Evolutionary conservation across 2,329 filamentous ascomycete species (phyloP).

Genomic region (Chalara sp.): DNA sequence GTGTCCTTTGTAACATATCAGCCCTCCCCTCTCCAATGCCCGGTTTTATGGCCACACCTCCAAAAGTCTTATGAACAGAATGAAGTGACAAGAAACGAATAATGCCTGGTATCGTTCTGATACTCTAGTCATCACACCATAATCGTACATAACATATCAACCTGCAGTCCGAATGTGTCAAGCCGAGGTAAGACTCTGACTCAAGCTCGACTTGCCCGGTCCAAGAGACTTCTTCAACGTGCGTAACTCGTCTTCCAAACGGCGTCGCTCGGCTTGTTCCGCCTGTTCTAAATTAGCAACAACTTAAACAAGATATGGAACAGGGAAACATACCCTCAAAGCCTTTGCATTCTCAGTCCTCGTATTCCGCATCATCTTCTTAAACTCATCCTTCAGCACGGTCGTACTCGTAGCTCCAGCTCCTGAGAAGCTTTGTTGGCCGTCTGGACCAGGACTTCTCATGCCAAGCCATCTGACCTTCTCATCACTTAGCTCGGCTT

Average conservation of each 20-base stretch:
- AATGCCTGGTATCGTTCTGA: too few species aligned
- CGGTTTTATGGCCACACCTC: too few species aligned
- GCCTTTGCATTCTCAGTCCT: slow-evolving; percentile 58
- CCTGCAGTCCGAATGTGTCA: background rate
- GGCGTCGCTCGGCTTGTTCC: slow-evolving; percentile 65
- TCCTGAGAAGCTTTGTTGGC: slow-evolving; percentile 19
- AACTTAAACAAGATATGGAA: slow-evolving; percentile 3
- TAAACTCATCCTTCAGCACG: slow-evolving; percentile 68
- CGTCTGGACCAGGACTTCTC: slow-evolving; percentile 41
- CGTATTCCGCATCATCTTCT: slow-evolving; percentile 74
- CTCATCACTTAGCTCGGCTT: slow-evolving; percentile 60
- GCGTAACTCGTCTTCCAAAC: slow-evolving; percentile 57
- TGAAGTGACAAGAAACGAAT: too few species aligned
- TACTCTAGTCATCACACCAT: too few species aligned
- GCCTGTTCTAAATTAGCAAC: slow-evolving; percentile 36
- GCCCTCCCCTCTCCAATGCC: too few species aligned
- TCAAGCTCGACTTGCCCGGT: slow-evolving; percentile 29
- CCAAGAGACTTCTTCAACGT: slow-evolving; percentile 31
- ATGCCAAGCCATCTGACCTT: slow-evolving; percentile 59
- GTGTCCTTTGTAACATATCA: too few species aligned
- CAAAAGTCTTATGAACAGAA: too few species aligned
- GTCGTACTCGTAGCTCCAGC: slow-evolving; percentile 49
- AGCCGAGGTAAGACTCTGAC: slow-evolving; percentile 15
- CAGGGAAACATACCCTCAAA: slow-evolving; percentile 48
- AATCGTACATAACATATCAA: too few species aligned